Conservation (phyloP, 2,329 filamentous ascomycete species). For the Waltergamsia citrina region DNA sequence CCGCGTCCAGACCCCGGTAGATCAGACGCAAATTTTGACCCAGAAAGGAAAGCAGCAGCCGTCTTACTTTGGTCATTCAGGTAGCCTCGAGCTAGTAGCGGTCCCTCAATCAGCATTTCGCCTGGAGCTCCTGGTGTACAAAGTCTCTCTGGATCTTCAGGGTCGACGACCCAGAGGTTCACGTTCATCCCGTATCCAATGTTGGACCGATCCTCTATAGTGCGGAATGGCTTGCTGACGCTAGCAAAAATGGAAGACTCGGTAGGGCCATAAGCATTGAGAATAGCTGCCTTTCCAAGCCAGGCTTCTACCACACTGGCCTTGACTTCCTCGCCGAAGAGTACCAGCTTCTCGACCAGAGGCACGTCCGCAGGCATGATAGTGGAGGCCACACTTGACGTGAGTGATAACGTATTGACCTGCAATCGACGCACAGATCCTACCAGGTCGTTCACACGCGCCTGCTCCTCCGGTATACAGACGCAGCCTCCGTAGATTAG, state of each 20-base stretch:
- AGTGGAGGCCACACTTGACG: slow-evolving; percentile 1
- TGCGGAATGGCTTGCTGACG: slow-evolving; percentile 2
- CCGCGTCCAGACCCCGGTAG: not conserved
- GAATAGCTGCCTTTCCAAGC: slow-evolving; percentile 2
- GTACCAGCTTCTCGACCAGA: slow-evolving; percentile 2
- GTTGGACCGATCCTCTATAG: not conserved
- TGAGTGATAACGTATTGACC: slow-evolving; percentile 1
- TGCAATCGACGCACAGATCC: slow-evolving; percentile 2
- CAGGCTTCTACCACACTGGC: slow-evolving; percentile 1
- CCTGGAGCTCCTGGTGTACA: slow-evolving; percentile 12
- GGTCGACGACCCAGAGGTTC: slow-evolving; percentile 25
- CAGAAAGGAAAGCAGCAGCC: slow-evolving; percentile 23
- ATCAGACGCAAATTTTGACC: slow-evolving; percentile 24
- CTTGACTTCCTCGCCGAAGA: slow-evolving; percentile 2
- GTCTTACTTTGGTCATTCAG: slow-evolving; percentile 11
- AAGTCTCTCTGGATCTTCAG: slow-evolving; percentile 10
- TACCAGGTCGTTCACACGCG: slow-evolving; percentile 2
- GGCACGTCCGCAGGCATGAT: slow-evolving; percentile 2
- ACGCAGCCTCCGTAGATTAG: slow-evolving; percentile 26
- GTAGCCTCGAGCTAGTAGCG: slow-evolving; percentile 13
- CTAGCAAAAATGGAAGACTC: slow-evolving; percentile 22
- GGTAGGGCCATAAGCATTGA: slow-evolving; percentile 31
- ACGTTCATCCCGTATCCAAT: slow-evolving; percentile 9
- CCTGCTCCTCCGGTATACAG: slow-evolving; percentile 15
- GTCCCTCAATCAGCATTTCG: slow-evolving; percentile 16